Conservation (phyloP, 2,329 filamentous ascomycete species). For the Lachnellula subtilissima region DNA sequence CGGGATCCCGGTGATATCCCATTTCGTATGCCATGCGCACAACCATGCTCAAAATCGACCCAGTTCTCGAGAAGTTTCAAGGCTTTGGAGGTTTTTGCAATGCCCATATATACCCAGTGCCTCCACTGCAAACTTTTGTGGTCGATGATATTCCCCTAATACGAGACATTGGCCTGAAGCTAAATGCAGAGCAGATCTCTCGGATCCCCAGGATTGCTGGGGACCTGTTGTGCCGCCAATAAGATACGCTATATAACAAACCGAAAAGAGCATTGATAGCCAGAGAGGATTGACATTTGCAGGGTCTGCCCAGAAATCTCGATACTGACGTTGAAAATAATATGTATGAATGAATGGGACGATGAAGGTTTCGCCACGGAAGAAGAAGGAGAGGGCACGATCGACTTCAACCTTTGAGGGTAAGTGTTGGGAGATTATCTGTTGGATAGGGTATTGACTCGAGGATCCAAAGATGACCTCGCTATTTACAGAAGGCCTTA, state of each 20-base stretch:
- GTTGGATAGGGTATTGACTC: constrained; percentile 6
- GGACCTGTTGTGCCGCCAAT: neutral
- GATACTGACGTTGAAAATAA: constrained; percentile 23
- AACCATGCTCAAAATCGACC: constrained; percentile 23
- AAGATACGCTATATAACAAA: constrained; percentile 15
- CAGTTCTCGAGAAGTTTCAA: constrained; percentile 25
- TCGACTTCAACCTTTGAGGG: constrained; percentile 19
- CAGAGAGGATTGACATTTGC: constrained; percentile 16
- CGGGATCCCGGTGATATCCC: constrained; percentile 28
- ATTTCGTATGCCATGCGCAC: constrained; percentile 26
- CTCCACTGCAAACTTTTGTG: constrained; percentile 21
- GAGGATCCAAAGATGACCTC: constrained; percentile 17
- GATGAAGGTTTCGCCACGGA: constrained; percentile 14
- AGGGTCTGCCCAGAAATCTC: constrained; percentile 17
- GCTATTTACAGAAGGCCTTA: neutral
- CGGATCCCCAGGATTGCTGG: neutral
- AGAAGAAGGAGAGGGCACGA: constrained; percentile 17
- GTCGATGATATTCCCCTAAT: constrained; percentile 22
- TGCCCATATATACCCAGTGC: constrained; percentile 23
- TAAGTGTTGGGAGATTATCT: constrained; percentile 15
- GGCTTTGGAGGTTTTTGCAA: constrained; percentile 22
- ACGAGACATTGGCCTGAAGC: constrained; percentile 24
- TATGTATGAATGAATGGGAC: constrained; percentile 20
- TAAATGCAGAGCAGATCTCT: neutral
- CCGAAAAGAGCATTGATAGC: constrained; percentile 25